Percentiles rank a stretch among this genome's conserved stretches.
These are phyloP conservation scores for Botrytis pseudocinerea DNA, from an alignment of 2,329 filamentous ascomycete genomes.

Conservation along the genomic window DNA sequence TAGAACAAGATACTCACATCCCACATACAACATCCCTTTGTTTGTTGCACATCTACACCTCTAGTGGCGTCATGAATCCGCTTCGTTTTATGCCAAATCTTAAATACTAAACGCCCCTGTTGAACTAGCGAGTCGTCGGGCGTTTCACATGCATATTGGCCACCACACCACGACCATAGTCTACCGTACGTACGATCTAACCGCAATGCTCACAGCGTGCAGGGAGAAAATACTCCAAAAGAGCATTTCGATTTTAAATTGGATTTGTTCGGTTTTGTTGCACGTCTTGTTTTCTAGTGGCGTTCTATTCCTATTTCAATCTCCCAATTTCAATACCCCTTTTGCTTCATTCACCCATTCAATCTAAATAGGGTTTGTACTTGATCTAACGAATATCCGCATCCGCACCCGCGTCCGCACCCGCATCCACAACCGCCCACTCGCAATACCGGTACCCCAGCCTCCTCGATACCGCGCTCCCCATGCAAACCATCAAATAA, in stretches of 20 bases:
- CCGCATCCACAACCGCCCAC: background rate
- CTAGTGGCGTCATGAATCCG: slow-evolving; percentile 9
- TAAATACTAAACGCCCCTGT: background rate
- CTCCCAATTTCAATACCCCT: background rate
- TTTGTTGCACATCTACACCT: slow-evolving; percentile 16
- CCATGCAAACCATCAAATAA: background rate
- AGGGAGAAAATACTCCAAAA: background rate
- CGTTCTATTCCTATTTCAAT: background rate
- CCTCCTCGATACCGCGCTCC: background rate
- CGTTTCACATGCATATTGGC: background rate
- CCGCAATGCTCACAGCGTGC: background rate
- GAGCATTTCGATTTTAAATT: background rate
- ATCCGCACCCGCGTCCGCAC: background rate
- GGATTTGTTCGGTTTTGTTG: background rate
- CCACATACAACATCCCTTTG: no score
- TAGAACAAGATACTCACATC: background rate
- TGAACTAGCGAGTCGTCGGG: background rate
- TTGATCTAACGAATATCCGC: background rate
- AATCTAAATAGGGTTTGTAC: background rate
- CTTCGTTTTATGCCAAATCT: background rate
- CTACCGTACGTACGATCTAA: background rate
- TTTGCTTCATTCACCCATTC: background rate
- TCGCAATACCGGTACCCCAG: background rate
- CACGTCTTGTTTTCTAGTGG: background rate
- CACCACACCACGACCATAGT: background rate